Percentiles rank a stretch among this genome's conserved stretches.
Conservation (phyloP, 1,284 basidiomycete species). For the Flammula alnicola region DNA sequence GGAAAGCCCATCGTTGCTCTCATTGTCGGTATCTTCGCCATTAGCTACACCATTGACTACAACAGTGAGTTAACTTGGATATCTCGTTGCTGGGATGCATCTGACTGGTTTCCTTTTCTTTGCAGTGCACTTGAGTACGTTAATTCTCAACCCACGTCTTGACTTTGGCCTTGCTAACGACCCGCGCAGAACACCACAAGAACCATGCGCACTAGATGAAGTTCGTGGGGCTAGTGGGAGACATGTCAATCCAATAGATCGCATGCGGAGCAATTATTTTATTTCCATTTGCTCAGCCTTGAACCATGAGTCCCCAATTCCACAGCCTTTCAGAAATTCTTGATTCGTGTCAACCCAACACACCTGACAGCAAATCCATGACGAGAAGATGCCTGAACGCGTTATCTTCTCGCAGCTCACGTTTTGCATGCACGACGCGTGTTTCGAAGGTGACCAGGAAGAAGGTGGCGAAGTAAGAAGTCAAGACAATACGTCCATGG, state of each 20-base stretch:
- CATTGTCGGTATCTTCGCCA: constrained; percentile 77
- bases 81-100: background rate
- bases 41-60: constrained; percentile 92
- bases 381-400: background rate
- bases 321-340: background rate
- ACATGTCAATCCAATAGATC: constrained; percentile 22
- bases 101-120: constrained; percentile 5
- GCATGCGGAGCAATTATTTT: constrained; percentile 20
- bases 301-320: background rate
- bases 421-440: no score
- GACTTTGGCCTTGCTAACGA: constrained; percentile 25
- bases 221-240: constrained; percentile 8
- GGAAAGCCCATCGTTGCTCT: constrained; percentile 75
- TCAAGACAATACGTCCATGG: no score
- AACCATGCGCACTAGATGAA: constrained; percentile 73
- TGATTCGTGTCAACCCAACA: background rate
- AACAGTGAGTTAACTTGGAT: constrained; percentile 69
- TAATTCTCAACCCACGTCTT: background rate
- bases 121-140: constrained; percentile 81
- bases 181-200: constrained; percentile 80
- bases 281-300: constrained; percentile 4
- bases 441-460: no score
- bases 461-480: no score
- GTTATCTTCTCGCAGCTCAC: no score
- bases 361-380: background rate